Conservation (phyloP, 768 basidiomycete genomes). For the Mrakia hoshinonis region DNA sequence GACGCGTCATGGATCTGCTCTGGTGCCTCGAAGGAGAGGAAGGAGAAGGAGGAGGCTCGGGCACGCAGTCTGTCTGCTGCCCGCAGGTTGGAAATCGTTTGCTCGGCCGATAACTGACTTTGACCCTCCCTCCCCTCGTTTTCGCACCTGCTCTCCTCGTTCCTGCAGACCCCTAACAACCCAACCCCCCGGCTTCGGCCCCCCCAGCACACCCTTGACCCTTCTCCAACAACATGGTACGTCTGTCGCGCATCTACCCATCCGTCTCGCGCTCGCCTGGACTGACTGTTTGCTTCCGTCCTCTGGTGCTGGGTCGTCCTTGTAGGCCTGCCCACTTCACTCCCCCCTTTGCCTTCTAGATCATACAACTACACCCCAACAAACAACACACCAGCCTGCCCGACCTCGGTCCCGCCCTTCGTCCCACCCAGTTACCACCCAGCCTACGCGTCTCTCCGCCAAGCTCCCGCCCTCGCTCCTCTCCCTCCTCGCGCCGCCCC, state of each 20-base stretch:
- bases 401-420: constrained; percentile 11
- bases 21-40: no score
- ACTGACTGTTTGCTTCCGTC: background rate
- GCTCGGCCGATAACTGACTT: background rate
- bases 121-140: constrained; percentile 9
- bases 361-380: background rate
- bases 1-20: background rate
- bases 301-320: no score
- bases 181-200: constrained; percentile 20
- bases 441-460: constrained; percentile 18
- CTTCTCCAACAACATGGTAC: constrained; percentile 19
- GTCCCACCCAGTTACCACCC: constrained; percentile 8
- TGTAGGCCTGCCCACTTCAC: constrained; percentile 16
- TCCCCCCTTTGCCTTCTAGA: constrained; percentile 22
- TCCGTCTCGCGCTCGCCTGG: background rate
- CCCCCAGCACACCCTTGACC: background rate
- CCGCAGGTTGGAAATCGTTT: no score
- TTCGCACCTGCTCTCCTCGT: background rate
- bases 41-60: background rate
- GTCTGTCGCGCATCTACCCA: background rate
- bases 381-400: constrained; percentile 3
- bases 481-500: constrained; percentile 5
- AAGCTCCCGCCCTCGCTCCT: background rate
- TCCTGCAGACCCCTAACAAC: constrained; percentile 6
- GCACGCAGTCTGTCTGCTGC: no score